Evolutionary conservation across 139 green algal species (phyloP), one percentile per base, ranked within the genome.

Genomic region (Microglena sp.): DNA sequence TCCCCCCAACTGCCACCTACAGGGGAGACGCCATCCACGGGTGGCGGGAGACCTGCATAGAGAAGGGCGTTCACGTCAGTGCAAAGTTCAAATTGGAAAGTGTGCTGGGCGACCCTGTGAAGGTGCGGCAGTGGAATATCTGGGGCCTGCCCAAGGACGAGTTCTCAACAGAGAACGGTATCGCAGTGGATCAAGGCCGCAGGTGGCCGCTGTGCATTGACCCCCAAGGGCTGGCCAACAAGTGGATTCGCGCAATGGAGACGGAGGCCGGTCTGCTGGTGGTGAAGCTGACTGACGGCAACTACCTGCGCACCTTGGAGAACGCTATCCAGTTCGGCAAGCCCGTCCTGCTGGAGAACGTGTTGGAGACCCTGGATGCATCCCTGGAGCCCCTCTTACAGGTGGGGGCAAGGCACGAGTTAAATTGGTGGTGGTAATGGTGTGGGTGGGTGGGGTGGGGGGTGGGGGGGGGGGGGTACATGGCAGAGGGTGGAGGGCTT

Each of bases 171-270:
- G 87, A 95, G 60, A 95, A 95, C 63, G 83, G 68, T 29, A 91
- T 95, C 55, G 81, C 86, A 0, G 77, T 95, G 64, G 77, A 76
- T 65, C 77, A 87, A 53, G 82, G 78, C 28, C 65, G 84, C 1
- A 66, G 87, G 0, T 95, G 87, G 87, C 87, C 87, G 27, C 70
- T 95, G 33, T 85, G 86, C 72, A 95, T 95, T 50, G 87, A 95
- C 67, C 87, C 87, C 2, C 85, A 91, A 77, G 77, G 79, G 35
- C 6, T 55, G 34, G 31, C 83, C 45, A 91, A 90, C 74, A 90
- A 89, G 65, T 95, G 87, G 87, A 85, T 95, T 50, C 78, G 74
- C 27, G 74, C 67, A 34, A 93, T 92, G 87, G 87, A 92, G 62
- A 84, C 84, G 66, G 66, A 82, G n/a, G 32, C 62, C 3, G 71